Evolutionary conservation across 805 yeast species (phyloP).

Genomic region (Blastobotrys chiropterorum): DNA sequence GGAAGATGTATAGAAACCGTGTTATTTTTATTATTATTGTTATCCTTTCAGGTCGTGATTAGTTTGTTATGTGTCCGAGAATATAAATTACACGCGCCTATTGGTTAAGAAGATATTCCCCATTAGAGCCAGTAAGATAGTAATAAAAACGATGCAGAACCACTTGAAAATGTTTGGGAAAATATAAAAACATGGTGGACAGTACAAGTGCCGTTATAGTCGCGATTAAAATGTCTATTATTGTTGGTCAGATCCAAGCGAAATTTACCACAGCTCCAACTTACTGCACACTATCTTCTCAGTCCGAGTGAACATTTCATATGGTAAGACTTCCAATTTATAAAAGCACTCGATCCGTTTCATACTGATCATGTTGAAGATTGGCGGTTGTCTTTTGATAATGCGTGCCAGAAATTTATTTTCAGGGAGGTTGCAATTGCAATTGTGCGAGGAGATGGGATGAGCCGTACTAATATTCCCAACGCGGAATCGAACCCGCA

Average conservation of each 20-base stretch:
- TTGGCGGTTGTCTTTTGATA: neutral
- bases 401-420: neutral
- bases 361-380: neutral
- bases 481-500: too few relatives aligned
- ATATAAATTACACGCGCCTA: neutral
- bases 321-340: conserved; percentile 13
- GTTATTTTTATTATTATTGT: neutral
- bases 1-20: neutral
- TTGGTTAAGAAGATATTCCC: conserved; percentile 8
- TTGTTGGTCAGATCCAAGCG: neutral
- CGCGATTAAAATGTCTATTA: conserved; percentile 9
- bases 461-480: too few relatives aligned
- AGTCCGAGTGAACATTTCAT: conserved; percentile 14
- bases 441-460: too few relatives aligned
- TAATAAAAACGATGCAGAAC: conserved; percentile 7
- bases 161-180: conserved; percentile 4
- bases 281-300: conserved; percentile 13
- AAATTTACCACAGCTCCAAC: conserved; percentile 3
- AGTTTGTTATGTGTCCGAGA: neutral
- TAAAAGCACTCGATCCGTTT: conserved; percentile 6
- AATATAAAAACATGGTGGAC: conserved; percentile 7
- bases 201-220: conserved; percentile 7
- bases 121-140: conserved; percentile 9
- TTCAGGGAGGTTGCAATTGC: too few relatives aligned
- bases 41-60: neutral